Base-by-base conservation (phyloP, 192 early-diverging fungal genomes). In the Ambispora gerdemannii region DNA sequence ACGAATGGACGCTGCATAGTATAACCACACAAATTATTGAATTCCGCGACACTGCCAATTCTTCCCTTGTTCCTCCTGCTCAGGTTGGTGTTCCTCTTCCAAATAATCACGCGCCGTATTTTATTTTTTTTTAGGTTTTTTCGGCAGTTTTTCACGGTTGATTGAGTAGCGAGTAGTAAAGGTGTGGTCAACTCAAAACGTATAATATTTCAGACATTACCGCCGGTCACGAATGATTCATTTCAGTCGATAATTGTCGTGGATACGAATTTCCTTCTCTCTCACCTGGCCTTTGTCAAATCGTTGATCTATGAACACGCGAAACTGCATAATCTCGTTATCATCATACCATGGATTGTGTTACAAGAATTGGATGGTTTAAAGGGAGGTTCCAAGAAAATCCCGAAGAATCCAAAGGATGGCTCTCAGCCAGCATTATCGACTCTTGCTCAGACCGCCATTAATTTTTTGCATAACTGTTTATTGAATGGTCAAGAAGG, bases 281-380 rank as follows among this genome's bases (percentile, higher is more conserved):
- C 83, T 0, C 78, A 84, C 53, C 78, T 84, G 35, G 78, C 78
- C 28, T 81, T 79, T 69, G 3, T 86, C 3, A 67, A 81, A 30
- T 56, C 71, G 1, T 13, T 86, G 6, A 71, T 83, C 25, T 47
- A 52, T 3, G 71, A 49, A n/a, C 47, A 69, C n/a, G 53, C 30
- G 30, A 69, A 34, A 67, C 33, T 11, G 13, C 34, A 19, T 56
- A 70, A 47, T 3, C 3, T 84, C 4, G n/a, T 81, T 6, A 68
- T 86, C 17, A 75, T 87, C 8, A 34, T 87, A 17, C 86, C 86
- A 6, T 87, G 86, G 86, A 67, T 82, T 3, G 86, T 87, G 6
- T 71, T 87, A 17, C 74, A 77, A 52, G 86, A 87, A 72, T 50
- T 87, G 7, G 86, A 87, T 60, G 78, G 81, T 10, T 62, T 87